Conservation (phyloP, 2,329 filamentous ascomycete species). For the Nothophaeocryptopus gaeumannii region DNA sequence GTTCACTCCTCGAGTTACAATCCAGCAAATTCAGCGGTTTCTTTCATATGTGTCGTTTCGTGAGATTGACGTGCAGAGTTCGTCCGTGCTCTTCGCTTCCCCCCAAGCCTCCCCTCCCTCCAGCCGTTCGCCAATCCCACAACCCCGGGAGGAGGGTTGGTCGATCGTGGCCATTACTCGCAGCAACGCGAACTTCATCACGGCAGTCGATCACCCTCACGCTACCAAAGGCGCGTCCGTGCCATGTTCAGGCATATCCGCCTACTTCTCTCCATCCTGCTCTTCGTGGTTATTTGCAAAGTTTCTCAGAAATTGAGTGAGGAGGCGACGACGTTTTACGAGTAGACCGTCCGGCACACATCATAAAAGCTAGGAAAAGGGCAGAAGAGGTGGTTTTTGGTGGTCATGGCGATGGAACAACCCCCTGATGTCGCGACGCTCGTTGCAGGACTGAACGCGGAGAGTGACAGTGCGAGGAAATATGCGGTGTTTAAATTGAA, state of each 20-base stretch:
- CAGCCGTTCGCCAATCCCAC: no score
- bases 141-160: no score
- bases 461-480: constrained; percentile 87
- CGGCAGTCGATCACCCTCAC: no score
- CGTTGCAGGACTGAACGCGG: constrained; percentile 57
- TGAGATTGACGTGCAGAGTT: no score
- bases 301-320: constrained; percentile 36
- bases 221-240: background rate
- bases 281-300: constrained; percentile 53
- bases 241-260: constrained; percentile 24
- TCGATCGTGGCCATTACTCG: no score
- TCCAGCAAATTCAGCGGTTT: no score
- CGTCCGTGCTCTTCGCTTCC: no score
- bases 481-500: constrained; percentile 99
- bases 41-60: no score
- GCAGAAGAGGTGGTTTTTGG: no score
- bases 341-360: background rate
- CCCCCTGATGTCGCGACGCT: constrained; percentile 34
- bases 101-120: no score
- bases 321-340: constrained; percentile 15
- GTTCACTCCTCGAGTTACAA: no score
- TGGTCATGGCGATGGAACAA: constrained; percentile 27
- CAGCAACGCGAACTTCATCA: no score
- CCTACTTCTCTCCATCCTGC: constrained; percentile 24
- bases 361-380: background rate